Percentiles rank a stretch among this genome's conserved stretches.
These are phyloP conservation scores for Rhodotorula toruloides DNA, from an alignment of 768 basidiomycete species.

Conservation along the genomic window DNA sequence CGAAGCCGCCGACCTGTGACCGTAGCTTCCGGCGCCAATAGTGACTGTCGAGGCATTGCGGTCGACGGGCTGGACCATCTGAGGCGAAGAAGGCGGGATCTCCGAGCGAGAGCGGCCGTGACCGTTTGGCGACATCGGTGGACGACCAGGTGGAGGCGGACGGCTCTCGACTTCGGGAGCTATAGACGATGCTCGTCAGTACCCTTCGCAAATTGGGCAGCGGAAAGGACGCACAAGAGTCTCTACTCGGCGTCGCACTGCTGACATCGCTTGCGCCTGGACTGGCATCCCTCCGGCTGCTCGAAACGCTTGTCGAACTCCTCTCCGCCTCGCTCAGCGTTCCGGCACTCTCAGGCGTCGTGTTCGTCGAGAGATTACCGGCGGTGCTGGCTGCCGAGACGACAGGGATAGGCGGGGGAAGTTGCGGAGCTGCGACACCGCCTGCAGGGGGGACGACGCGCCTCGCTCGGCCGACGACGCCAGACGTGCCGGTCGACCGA, in stretches of 20 bases:
- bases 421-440: too few relatives aligned
- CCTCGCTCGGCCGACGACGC: not conserved
- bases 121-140: conserved; percentile 15
- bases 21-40: conserved; percentile 10
- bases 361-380: not conserved
- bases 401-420: not conserved
- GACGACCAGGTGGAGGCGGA: not conserved
- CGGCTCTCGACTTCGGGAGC: conserved; percentile 5
- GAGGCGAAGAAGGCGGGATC: conserved; percentile 27
- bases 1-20: not conserved
- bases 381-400: too few relatives aligned
- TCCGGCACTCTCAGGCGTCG: conserved; percentile 1
- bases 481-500: not conserved
- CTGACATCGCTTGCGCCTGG: not conserved
- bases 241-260: not conserved
- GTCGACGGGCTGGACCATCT: conserved; percentile 12
- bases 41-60: conserved; percentile 23
- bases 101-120: conserved; percentile 35
- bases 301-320: too few relatives aligned
- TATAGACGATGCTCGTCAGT: not conserved
- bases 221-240: conserved; percentile 3
- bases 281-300: not conserved
- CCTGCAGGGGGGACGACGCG: conserved; percentile 9
- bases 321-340: not conserved
- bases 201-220: not conserved